These are phyloP conservation scores for Calcarisporium arbuscula DNA, from an alignment of 2,329 filamentous ascomycete genomes.

Conservation along the genomic window DNA sequence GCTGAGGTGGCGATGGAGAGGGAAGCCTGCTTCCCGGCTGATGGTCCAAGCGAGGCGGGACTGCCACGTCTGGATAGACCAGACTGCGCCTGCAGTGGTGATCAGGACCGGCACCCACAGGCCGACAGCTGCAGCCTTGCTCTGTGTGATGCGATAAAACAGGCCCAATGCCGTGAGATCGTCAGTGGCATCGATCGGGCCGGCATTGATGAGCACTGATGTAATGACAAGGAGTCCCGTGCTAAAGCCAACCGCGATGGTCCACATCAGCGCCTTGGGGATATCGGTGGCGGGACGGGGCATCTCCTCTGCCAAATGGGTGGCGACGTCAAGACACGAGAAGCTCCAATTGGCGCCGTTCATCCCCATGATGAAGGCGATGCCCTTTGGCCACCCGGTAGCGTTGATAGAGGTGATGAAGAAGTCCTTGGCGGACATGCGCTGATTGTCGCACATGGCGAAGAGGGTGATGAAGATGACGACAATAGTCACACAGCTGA, in stretches of 20 bases:
- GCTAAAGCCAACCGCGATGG: constrained; percentile 14
- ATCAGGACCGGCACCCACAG: constrained; percentile 17
- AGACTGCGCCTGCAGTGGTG: constrained; percentile 16
- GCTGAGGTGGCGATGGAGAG: constrained; percentile 15
- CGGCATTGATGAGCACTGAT: constrained; percentile 15
- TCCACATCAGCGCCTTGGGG: too few relatives aligned
- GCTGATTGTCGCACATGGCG: constrained; percentile 15
- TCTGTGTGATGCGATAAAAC: constrained; percentile 17
- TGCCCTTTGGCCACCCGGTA: constrained; percentile 18
- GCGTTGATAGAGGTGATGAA: constrained; percentile 16
- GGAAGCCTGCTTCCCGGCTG: constrained; percentile 19
- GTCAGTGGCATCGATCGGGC: constrained; percentile 9
- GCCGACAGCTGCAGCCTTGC: constrained; percentile 15
- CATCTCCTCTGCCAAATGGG: constrained; percentile 23
- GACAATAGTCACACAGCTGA: constrained; percentile 17
- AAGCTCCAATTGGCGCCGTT: constrained; percentile 23
- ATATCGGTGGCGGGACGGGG: constrained; percentile 17
- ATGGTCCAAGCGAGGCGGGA: constrained; percentile 22
- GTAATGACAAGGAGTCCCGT: constrained; percentile 15
- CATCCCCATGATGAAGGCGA: constrained; percentile 22
- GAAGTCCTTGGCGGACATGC: constrained; percentile 14
- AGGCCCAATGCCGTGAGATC: constrained; percentile 16
- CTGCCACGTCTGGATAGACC: constrained; percentile 22
- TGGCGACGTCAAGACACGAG: constrained; percentile 21
- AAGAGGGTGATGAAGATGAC: constrained; percentile 19